Base-by-base conservation (phyloP, 352 stramenopile species). In the Globisporangium carolinianum region DNA sequence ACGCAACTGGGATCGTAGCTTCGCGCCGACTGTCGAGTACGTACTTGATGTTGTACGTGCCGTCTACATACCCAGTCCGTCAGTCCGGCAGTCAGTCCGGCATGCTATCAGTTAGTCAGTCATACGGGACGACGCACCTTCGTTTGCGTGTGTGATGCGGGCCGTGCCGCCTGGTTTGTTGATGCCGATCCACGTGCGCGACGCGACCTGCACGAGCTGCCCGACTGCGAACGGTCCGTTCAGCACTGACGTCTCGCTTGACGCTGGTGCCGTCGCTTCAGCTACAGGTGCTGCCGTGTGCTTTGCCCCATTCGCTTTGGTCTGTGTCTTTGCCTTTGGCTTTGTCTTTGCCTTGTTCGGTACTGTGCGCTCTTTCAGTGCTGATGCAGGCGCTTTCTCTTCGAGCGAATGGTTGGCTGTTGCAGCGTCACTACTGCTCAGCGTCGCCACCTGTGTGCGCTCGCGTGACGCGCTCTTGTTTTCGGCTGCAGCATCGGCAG, bases 141-240 rank as follows among this genome's bases (percentile, higher is more conserved):
- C 63, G 51, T 94, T 66, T 17, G 87, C 63, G 14, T 79, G 69
- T 4, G 69, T 87, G 50, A 97, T 90, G 56, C 81, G 77, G 9
- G 74, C 94, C 1, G 90, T 75, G 10, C 94, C 94, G 17, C 94
- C 92, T 10, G 72, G 79, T 69, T 96, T 95, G 75, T 98, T 98
- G 32, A 97, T 87, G 0, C 94, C 94, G 5, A 83, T 65, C 89
- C 90, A 97, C 56, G 87, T 97, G 12, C 94, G 77, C 36, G 83
- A 70, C 37, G 76, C 71, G 14, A 97, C 88, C 18, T 97, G 71
- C 5, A 98, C 89, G n/a, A 96, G 53, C 42, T 94, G 70, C 15
- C 87, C 89, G 0, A 76, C 62, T 37, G 57, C 52, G 45, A 89
- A 90, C 18, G 55, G 60, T n/a, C 65, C 62, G 18, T 73, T 65